Evolutionary conservation across 345 rosid genomes (phyloP).

Genomic region (Zanthoxylum bungeanum): DNA sequence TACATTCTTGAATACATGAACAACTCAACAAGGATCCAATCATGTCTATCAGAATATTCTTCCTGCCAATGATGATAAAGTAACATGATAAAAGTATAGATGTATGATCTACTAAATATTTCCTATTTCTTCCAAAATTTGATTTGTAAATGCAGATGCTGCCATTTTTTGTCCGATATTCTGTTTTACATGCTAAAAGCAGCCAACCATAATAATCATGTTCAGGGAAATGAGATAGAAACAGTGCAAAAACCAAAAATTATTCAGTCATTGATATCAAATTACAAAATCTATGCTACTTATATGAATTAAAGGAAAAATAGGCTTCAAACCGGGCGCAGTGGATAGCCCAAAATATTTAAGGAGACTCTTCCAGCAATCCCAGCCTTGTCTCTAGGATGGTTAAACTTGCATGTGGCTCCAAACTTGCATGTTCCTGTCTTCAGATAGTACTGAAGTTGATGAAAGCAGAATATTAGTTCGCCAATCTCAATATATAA

Average conservation of each 20-base stretch:
- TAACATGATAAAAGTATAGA: background rate
- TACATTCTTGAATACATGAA: background rate
- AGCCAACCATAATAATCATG: background rate
- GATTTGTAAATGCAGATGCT: background rate
- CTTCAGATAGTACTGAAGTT: slow-evolving; percentile 82
- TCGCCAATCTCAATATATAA: background rate
- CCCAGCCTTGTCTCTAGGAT: slow-evolving; percentile 96
- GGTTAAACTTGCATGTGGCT: slow-evolving; percentile 99
- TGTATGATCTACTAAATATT: background rate
- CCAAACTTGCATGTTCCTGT: slow-evolving; percentile 99
- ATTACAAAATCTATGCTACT: background rate
- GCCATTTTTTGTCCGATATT: background rate
- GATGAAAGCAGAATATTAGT: slow-evolving; percentile 24
- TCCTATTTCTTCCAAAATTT: background rate
- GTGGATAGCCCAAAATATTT: slow-evolving; percentile 88
- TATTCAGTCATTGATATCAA: background rate
- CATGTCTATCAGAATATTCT: background rate
- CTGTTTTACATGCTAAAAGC: background rate
- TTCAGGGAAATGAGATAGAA: background rate
- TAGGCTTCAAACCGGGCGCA: slow-evolving; percentile 65
- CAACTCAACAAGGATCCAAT: background rate
- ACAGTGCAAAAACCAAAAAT: slow-evolving; percentile 4
- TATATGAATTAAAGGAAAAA: slow-evolving; percentile 9
- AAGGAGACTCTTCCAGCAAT: slow-evolving; percentile 86
- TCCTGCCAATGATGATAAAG: background rate